These are phyloP conservation scores for Babesia divergens DNA, from an alignment of 169 alveolate species.

Conservation along the genomic window DNA sequence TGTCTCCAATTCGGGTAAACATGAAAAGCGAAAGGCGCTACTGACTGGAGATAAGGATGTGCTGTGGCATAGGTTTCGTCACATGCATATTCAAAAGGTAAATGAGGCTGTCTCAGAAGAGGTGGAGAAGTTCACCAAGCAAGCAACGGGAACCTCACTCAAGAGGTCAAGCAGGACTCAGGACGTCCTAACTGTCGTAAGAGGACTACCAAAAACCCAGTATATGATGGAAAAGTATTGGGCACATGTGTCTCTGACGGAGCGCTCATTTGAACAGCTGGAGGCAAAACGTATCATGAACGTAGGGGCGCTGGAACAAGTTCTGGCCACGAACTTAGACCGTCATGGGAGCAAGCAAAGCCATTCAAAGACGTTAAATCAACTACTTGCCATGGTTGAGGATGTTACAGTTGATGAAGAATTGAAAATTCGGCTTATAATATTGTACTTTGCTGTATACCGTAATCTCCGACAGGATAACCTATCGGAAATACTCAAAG, in stretches of 20 bases:
- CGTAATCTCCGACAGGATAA: constrained; percentile 9
- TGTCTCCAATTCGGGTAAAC: constrained; percentile 62
- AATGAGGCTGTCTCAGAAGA: constrained; percentile 75
- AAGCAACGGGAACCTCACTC: constrained; percentile 23
- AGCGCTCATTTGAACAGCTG: constrained; percentile 66
- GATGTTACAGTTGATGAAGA: constrained; percentile 54
- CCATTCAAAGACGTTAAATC: constrained; percentile 35
- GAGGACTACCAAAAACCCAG: constrained; percentile 76
- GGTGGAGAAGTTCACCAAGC: constrained; percentile 65
- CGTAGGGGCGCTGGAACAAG: constrained; percentile 74
- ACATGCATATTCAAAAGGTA: constrained; percentile 77
- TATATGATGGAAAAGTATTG: constrained; percentile 76
- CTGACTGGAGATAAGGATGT: constrained; percentile 70
- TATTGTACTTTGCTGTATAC: constrained; percentile 64
- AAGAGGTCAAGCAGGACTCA: constrained; percentile 47
- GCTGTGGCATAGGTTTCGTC: constrained; percentile 75
- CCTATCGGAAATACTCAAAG: background rate
- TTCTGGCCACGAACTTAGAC: constrained; percentile 74
- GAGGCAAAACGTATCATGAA: constrained; percentile 57
- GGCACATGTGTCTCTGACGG: constrained; percentile 75
- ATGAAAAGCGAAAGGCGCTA: constrained; percentile 56
- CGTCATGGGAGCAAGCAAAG: constrained; percentile 66
- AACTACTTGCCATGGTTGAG: constrained; percentile 20
- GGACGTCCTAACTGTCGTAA: constrained; percentile 57
- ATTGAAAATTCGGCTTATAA: constrained; percentile 64